phyloP scores from a whole-genome alignment of 2,329 filamentous ascomycete genomes.

The Phialemoniopsis sp. region DNA sequence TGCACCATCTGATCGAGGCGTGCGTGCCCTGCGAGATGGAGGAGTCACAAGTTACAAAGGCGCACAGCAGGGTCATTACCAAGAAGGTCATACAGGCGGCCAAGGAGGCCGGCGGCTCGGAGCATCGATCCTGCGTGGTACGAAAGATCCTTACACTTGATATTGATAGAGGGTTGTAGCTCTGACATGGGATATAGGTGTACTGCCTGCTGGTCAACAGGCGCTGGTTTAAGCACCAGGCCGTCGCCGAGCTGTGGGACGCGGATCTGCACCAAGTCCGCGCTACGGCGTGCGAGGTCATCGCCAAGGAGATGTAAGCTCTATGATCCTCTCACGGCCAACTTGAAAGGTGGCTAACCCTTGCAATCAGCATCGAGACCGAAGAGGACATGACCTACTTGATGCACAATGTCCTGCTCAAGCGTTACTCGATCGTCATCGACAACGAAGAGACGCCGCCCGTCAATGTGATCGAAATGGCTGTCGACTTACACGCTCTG shows the following conservation, averaged over 20 bases:
- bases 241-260: constrained; percentile 83
- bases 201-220: constrained; percentile 73
- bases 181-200: constrained; percentile 33
- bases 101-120: constrained; percentile 71
- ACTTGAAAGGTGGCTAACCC: constrained; percentile 1
- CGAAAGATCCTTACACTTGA: constrained; percentile 8
- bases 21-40: constrained; percentile 89
- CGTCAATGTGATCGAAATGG: constrained; percentile 86
- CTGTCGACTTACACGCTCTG: constrained; percentile 88
- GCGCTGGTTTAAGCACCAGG: constrained; percentile 75
- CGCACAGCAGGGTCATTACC: constrained; percentile 86
- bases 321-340: not conserved
- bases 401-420: constrained; percentile 76
- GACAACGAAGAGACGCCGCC: constrained; percentile 69
- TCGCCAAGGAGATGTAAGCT: constrained; percentile 71
- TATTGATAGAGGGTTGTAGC: not conserved
- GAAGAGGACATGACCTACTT: constrained; percentile 79
- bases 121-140: constrained; percentile 73
- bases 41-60: constrained; percentile 65
- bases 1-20: constrained; percentile 88
- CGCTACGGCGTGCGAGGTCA: constrained; percentile 80
- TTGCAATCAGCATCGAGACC: constrained; percentile 63
- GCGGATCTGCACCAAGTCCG: constrained; percentile 76
- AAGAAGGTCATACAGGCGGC: constrained; percentile 74
- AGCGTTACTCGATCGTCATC: constrained; percentile 78